phyloP scores from a whole-genome alignment of 2,329 filamentous ascomycete genomes.

The Achaetomium macrosporum region DNA sequence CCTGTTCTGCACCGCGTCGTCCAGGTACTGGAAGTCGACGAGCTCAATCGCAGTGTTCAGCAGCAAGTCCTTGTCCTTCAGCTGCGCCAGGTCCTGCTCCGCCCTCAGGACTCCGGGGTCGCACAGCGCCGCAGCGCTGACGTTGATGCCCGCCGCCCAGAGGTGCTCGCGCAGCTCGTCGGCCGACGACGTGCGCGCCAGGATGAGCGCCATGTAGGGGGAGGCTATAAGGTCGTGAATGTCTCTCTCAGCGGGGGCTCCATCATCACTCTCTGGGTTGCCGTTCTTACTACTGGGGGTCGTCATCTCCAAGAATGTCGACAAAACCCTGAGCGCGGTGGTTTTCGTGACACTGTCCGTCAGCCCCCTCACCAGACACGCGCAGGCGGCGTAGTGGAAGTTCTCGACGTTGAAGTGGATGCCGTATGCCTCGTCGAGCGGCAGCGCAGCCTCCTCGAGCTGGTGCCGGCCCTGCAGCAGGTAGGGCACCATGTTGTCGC shows the following conservation, averaged over 20 bases:
- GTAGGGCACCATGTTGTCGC: slow-evolving; percentile 52
- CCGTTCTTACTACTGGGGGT: slow-evolving; percentile 15
- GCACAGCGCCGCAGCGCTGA: slow-evolving; percentile 29
- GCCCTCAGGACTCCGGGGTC: slow-evolving; percentile 25
- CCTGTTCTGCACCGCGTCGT: slow-evolving; percentile 56
- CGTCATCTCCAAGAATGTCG: slow-evolving; percentile 54
- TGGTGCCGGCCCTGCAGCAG: slow-evolving; percentile 56
- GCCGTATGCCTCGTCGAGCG: slow-evolving; percentile 59
- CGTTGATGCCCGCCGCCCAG: slow-evolving; percentile 53
- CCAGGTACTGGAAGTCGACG: slow-evolving; percentile 60
- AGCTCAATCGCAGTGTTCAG: slow-evolving; percentile 58
- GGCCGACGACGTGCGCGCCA: slow-evolving; percentile 48
- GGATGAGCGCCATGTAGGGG: slow-evolving; percentile 56
- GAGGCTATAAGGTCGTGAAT: slow-evolving; percentile 36
- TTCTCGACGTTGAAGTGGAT: slow-evolving; percentile 58
- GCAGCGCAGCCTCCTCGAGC: slow-evolving; percentile 56
- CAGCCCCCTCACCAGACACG: slow-evolving; percentile 57
- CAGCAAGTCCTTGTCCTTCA: slow-evolving; percentile 57
- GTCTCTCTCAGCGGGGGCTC: slow-evolving; percentile 14
- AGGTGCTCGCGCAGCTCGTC: slow-evolving; percentile 59
- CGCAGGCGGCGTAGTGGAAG: slow-evolving; percentile 63
- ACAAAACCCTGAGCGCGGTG: slow-evolving; percentile 54
- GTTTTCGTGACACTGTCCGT: slow-evolving; percentile 56
- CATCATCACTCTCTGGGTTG: not conserved
- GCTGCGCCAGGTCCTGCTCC: slow-evolving; percentile 38